Evolutionary conservation across 345 rosid species (phyloP), one percentile per base, ranked within the genome.

Genomic region (Brassica napus): DNA sequence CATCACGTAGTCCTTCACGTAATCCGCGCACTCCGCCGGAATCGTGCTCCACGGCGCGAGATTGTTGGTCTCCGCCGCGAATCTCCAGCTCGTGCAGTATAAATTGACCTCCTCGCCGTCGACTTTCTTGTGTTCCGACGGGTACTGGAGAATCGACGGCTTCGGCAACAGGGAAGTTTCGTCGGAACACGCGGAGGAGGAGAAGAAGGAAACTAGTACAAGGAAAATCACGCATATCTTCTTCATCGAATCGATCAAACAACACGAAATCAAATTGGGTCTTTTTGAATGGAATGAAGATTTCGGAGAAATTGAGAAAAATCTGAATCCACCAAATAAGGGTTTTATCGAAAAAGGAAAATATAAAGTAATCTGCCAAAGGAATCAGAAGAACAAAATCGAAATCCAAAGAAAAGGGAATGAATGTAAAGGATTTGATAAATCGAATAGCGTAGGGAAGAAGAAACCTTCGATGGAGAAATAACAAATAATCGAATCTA

Each of bases 31-130:
- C 68, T 92, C 93, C 68, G 8, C 77, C 1, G 98, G 98, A 60
- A 92, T 82, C n/a, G 87, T 85, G 80, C 83, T 86, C 98, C 98
- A 94, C 4, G 95, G 98, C 31, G 80, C 82, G 72, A 91, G 81
- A 75, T 94, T 92, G 77, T 91, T 91, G 12, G 94, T 86, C 85
- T 94, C 98, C 71, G 77, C 98, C 4, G 93, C 84, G 70, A 92
- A 87, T 71, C 98, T 90, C 98, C 98, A 94, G 85, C 96, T 94
- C 8, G 89, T 88, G 74, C 98, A 94, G 77, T 84, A 85, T 15
- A 91, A 55, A 54, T 76, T 69, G 49, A 89, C 60, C 58, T 89
- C 92, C 31, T 85, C 87, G 3, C 79, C 87, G n/a, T 77, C 28
- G 15, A 21, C 0, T 74, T 83, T 77, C 21, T 71, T 68, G 62